A percentile compares a stretch with the other conserved stretches of the same genome.
Conservation (phyloP, 2,329 filamentous ascomycete species). For the Niveomyces coronatus region DNA sequence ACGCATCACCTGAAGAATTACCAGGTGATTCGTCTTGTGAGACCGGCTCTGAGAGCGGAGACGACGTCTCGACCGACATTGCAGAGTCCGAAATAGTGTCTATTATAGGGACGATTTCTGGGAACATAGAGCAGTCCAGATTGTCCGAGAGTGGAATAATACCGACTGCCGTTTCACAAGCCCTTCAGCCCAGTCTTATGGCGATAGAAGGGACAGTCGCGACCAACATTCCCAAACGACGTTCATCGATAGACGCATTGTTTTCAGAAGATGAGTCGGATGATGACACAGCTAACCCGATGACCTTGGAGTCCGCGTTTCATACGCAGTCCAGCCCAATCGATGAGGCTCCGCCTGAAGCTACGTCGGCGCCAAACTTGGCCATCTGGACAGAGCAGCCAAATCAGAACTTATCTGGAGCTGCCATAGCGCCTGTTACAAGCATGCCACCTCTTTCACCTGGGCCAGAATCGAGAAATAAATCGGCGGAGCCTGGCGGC, state of each 20-base stretch:
- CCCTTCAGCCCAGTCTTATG: neutral
- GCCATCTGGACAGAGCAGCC: neutral
- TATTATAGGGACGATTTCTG: too few relatives aligned
- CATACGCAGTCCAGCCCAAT: neutral
- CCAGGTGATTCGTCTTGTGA: too few relatives aligned
- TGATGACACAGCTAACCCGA: too few relatives aligned
- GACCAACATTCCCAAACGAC: constrained; percentile 4
- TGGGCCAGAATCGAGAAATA: neutral
- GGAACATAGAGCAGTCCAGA: too few relatives aligned
- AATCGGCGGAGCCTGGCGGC: neutral
- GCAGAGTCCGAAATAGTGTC: too few relatives aligned
- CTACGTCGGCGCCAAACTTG: neutral
- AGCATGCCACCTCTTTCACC: too few relatives aligned
- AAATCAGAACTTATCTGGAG: neutral
- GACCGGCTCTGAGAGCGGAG: too few relatives aligned
- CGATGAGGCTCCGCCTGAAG: neutral
- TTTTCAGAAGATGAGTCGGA: constrained; percentile 3
- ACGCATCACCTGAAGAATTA: too few relatives aligned
- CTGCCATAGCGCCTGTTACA: neutral
- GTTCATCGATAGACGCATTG: constrained; percentile 1
- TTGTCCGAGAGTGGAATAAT: too few relatives aligned
- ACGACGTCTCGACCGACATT: too few relatives aligned
- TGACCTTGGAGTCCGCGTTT: too few relatives aligned
- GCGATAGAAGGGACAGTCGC: constrained; percentile 8
- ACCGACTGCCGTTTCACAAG: constrained; percentile 11